These are phyloP conservation scores for Mercurialis annua DNA, from an alignment of 345 rosid species.

Conservation along the genomic window DNA sequence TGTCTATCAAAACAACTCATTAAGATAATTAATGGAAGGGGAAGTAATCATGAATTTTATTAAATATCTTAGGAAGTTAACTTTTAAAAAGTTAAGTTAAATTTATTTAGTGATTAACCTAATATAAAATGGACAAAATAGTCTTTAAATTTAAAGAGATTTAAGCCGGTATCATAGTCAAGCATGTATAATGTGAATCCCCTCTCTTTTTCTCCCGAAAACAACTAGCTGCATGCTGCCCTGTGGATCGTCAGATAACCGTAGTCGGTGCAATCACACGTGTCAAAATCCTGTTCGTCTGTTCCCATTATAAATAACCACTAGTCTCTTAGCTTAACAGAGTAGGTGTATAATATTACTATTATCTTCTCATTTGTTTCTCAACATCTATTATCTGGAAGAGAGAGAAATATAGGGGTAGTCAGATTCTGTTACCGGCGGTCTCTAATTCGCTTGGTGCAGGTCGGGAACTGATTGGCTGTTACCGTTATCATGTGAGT, in stretches of 20 bases:
- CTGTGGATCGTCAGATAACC: neutral
- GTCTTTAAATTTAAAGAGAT: no score
- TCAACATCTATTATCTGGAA: neutral
- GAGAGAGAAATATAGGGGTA: conserved; percentile 1
- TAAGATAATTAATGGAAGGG: no score
- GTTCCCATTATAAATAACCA: conserved; percentile 36
- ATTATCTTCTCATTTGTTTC: neutral
- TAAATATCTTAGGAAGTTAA: no score
- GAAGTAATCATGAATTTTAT: no score
- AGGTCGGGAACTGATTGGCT: conserved; percentile 80
- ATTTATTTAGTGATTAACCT: no score
- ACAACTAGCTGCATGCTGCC: conserved; percentile 11
- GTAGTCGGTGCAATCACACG: conserved; percentile 19
- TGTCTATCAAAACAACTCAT: no score
- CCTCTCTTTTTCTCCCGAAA: neutral
- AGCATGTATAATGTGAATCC: no score
- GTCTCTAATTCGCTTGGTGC: conserved; percentile 99
- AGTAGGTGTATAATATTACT: neutral
- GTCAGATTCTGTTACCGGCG: conserved; percentile 47
- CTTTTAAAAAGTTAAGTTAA: no score
- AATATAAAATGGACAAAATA: no score
- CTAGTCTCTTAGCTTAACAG: neutral
- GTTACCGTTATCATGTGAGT: no score
- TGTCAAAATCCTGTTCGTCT: conserved; percentile 30
- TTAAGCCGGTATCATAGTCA: no score